Conservation (phyloP, 495 filamentous ascomycete species). For the Penicillium subrubescens region DNA sequence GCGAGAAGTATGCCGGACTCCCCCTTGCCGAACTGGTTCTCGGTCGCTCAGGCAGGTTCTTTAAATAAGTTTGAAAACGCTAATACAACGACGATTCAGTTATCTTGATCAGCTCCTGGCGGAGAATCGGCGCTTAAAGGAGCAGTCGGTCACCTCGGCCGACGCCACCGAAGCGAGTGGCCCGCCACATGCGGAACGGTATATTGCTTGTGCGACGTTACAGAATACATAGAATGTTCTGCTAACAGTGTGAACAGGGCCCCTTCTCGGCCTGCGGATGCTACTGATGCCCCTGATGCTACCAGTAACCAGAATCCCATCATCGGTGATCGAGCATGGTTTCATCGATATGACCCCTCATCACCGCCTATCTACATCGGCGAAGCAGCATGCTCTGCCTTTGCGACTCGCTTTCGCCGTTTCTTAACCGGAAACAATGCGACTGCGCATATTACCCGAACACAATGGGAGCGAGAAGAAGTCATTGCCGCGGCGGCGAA, state of each 20-base stretch:
- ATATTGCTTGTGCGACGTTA: constrained; percentile 4
- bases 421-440: constrained; percentile 44
- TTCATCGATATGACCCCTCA: constrained; percentile 45
- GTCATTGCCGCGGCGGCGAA: constrained; percentile 38
- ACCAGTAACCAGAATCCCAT: constrained; percentile 43
- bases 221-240: neutral
- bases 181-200: constrained; percentile 18
- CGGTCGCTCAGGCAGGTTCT: neutral
- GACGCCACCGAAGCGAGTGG: constrained; percentile 30
- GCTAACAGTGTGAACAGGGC: constrained; percentile 13
- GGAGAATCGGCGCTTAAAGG: constrained; percentile 44
- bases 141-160: constrained; percentile 38
- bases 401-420: constrained; percentile 48
- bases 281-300: constrained; percentile 26
- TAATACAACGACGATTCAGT: constrained; percentile 20
- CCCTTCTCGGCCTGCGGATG: constrained; percentile 23
- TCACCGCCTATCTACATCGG: constrained; percentile 49
- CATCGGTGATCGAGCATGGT: constrained; percentile 48
- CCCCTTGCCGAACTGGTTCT: neutral
- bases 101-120: constrained; percentile 40
- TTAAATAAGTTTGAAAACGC: neutral
- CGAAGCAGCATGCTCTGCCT: constrained; percentile 50
- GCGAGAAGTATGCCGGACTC: constrained; percentile 39
- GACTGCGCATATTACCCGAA: constrained; percentile 42
- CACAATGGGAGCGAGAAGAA: constrained; percentile 44